Evolutionary conservation across 352 stramenopile species (phyloP).

Genomic region (Thraustochytrium sp.): DNA sequence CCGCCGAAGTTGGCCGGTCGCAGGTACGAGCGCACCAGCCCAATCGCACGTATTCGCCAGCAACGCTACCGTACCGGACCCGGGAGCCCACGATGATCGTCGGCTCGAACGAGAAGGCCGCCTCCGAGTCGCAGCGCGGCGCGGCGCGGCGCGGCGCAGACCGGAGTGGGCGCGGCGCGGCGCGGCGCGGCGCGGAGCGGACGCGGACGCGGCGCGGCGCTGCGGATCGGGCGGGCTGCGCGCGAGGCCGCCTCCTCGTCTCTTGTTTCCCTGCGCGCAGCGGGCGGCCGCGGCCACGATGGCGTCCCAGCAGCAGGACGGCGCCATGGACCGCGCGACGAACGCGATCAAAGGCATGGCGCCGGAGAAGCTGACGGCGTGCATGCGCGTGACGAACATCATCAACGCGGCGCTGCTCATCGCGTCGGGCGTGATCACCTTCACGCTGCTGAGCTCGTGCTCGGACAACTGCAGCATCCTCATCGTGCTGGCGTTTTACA

Average conservation of each 20-base stretch:
- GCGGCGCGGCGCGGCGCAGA: neutral
- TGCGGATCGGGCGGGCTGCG: neutral
- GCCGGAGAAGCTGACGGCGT: conserved; percentile 28
- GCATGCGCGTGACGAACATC: conserved; percentile 28
- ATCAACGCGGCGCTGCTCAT: conserved; percentile 20
- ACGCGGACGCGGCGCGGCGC: neutral
- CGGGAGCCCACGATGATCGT: neutral
- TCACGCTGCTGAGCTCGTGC: neutral
- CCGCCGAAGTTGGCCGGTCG: too few species aligned
- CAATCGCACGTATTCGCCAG: too few species aligned
- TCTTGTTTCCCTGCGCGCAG: too few species aligned
- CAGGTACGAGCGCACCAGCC: too few species aligned
- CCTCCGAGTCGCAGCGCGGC: neutral
- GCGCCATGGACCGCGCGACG: neutral
- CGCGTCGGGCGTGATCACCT: conserved; percentile 18
- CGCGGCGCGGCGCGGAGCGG: neutral
- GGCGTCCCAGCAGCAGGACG: neutral
- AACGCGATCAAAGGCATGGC: conserved; percentile 22
- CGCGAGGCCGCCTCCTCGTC: too few species aligned
- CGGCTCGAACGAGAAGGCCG: neutral
- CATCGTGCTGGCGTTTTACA: conserved; percentile 29
- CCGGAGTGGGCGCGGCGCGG: neutral
- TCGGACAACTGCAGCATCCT: conserved; percentile 4
- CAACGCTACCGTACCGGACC: neutral
- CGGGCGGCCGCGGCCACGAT: neutral